A percentile compares a stretch with the other conserved stretches of the same genome.
These are phyloP conservation scores for Kazachstania taianensis DNA, from an alignment of 805 yeast species.

Conservation along the genomic window DNA sequence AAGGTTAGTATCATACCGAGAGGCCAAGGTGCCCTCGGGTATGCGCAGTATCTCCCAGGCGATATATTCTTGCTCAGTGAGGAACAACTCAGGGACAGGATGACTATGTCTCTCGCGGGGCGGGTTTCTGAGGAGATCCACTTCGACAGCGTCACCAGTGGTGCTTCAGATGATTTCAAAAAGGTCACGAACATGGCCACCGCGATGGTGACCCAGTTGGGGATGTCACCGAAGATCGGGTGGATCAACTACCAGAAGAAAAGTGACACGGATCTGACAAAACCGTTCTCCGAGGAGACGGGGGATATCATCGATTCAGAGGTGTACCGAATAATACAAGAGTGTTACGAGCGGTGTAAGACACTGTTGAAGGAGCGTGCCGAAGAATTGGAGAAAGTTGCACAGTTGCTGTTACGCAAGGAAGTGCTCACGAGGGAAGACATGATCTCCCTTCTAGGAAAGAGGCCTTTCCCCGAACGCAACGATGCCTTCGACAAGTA, in stretches of 20 bases:
- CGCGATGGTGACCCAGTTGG: constrained; percentile 83
- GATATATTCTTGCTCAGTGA: constrained; percentile 74
- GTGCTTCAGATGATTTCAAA: constrained; percentile 94
- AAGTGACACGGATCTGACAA: constrained; percentile 58
- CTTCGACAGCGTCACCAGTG: constrained; percentile 85
- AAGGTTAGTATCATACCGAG: constrained; percentile 96
- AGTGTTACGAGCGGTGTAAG: constrained; percentile 64
- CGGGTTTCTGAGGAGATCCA: constrained; percentile 92
- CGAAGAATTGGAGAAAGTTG: constrained; percentile 74
- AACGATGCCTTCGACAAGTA: constrained; percentile 66
- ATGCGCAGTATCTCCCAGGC: constrained; percentile 94
- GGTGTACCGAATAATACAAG: constrained; percentile 65
- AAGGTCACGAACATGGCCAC: constrained; percentile 92
- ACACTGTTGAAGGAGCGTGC: constrained; percentile 57
- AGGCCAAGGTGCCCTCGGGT: constrained; percentile 94
- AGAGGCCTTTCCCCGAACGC: constrained; percentile 82
- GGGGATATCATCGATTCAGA: constrained; percentile 74
- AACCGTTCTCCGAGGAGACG: constrained; percentile 85
- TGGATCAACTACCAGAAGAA: constrained; percentile 62
- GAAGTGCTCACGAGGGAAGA: constrained; percentile 92
- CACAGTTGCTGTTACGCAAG: constrained; percentile 72
- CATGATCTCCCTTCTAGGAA: constrained; percentile 80
- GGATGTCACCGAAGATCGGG: constrained; percentile 88
- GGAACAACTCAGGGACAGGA: constrained; percentile 73
- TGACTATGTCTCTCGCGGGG: constrained; percentile 97